Conservation (phyloP, 2,329 filamentous ascomycete species). For the Colletotrichum tofieldiae region DNA sequence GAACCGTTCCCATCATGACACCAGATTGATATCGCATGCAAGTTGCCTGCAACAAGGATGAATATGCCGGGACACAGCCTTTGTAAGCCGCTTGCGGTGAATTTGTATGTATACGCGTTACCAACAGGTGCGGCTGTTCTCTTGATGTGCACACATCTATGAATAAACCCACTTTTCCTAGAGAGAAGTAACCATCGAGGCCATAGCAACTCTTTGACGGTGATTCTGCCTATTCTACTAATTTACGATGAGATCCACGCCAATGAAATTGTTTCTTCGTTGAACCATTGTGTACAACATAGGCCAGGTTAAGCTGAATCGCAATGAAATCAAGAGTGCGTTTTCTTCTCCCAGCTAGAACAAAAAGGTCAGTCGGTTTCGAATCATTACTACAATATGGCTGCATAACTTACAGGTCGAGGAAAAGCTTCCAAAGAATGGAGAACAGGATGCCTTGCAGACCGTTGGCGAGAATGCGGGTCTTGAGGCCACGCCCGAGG, state of each 20-base stretch:
- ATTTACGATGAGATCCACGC: not conserved
- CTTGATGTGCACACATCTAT: not conserved
- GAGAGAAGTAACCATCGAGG: not conserved
- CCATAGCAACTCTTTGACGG: not conserved
- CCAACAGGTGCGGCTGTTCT: not conserved
- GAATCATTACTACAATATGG: too few relatives aligned
- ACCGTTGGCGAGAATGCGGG: slow-evolving; percentile 64
- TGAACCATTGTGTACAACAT: too few relatives aligned
- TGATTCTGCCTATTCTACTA: accelerated
- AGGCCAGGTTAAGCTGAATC: not conserved
- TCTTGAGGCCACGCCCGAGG: slow-evolving; percentile 62
- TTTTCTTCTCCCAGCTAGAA: slow-evolving; percentile 39
- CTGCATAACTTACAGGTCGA: slow-evolving; percentile 59
- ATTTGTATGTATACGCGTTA: not conserved
- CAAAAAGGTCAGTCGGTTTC: not conserved
- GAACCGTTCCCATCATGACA: not conserved
- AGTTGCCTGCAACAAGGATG: too few relatives aligned
- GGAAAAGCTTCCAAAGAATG: slow-evolving; percentile 65
- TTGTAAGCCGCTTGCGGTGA: too few relatives aligned
- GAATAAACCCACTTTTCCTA: not conserved
- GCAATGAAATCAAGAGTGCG: slow-evolving; percentile 3
- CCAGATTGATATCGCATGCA: too few relatives aligned
- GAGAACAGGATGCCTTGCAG: slow-evolving; percentile 64
- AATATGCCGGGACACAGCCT: too few relatives aligned
- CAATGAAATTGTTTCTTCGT: too few relatives aligned